Evolutionary conservation across 1,284 basidiomycete species (phyloP).

Genomic region (Lentinula novae-zelandiae): DNA sequence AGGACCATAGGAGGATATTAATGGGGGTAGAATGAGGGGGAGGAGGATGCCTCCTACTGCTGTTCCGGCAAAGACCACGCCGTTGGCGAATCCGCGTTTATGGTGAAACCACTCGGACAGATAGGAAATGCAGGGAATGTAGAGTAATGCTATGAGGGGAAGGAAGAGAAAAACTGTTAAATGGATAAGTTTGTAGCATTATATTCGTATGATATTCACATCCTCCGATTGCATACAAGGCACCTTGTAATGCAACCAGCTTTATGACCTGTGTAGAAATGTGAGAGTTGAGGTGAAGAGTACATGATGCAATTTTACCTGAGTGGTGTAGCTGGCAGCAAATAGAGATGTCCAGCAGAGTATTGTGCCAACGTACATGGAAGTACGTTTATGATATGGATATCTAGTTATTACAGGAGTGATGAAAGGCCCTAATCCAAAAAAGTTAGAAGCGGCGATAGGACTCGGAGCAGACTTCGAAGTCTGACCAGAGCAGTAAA

Average conservation of each 20-base stretch:
- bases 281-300: slow-evolving; percentile 2
- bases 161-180: slow-evolving; percentile 8
- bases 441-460: slow-evolving; percentile 21
- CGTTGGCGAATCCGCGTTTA: slow-evolving; percentile 36
- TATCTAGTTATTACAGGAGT: slow-evolving; percentile 27
- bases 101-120: slow-evolving; percentile 41
- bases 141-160: slow-evolving; percentile 32
- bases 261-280: slow-evolving; percentile 23
- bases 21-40: slow-evolving; percentile 24
- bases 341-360: slow-evolving; percentile 29
- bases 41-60: slow-evolving; percentile 35
- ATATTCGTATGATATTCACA: slow-evolving; percentile 20
- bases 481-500: slow-evolving; percentile 30
- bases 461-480: slow-evolving; percentile 29
- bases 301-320: slow-evolving; percentile 17
- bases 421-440: slow-evolving; percentile 21
- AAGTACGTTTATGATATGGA: slow-evolving; percentile 25
- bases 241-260: slow-evolving; percentile 34
- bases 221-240: slow-evolving; percentile 36
- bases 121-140: slow-evolving; percentile 31
- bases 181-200: slow-evolving; percentile 16
- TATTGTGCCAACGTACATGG: slow-evolving; percentile 28
- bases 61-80: slow-evolving; percentile 37
- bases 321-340: slow-evolving; percentile 30
- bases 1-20: slow-evolving; percentile 26